Conservation (phyloP, 139 green algal genomes). For the Chlorella sorokiniana region DNA sequence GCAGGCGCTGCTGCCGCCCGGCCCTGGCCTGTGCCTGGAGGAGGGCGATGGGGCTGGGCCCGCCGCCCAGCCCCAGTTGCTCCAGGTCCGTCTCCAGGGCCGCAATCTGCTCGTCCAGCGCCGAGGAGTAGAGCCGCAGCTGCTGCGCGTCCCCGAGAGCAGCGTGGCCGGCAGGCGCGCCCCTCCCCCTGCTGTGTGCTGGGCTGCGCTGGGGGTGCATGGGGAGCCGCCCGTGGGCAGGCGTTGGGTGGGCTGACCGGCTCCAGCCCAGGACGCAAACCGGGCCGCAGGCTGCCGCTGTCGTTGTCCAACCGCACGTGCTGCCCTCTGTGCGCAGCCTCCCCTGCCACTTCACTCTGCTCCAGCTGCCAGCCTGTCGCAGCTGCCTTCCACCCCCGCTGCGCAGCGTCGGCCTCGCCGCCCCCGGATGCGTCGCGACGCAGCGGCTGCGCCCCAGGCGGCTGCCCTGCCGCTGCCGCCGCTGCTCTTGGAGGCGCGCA, state of each 20-base stretch:
- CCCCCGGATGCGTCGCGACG: not conserved
- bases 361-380: not conserved
- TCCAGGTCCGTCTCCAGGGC: slow-evolving; percentile 25
- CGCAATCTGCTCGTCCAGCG: slow-evolving; percentile 39
- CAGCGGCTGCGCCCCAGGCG: slow-evolving; percentile 8
- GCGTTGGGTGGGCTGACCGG: not conserved
- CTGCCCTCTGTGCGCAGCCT: not conserved
- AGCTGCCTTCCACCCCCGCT: not conserved
- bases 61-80: not conserved
- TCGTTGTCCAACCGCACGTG: not conserved
- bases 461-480: slow-evolving; percentile 5
- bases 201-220: not conserved
- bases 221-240: not conserved
- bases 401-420: not conserved
- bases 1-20: not conserved
- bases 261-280: not conserved
- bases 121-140: slow-evolving; percentile 10
- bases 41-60: slow-evolving; percentile 17
- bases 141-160: not conserved
- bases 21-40: not conserved
- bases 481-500: slow-evolving; percentile 23
- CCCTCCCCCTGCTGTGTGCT: not conserved
- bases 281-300: not conserved
- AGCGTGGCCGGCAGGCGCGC: too few relatives aligned
- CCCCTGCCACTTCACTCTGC: not conserved